phyloP scores from a whole-genome alignment of 2,329 filamentous ascomycete species.

The Colletotrichum neosansevieriae region DNA sequence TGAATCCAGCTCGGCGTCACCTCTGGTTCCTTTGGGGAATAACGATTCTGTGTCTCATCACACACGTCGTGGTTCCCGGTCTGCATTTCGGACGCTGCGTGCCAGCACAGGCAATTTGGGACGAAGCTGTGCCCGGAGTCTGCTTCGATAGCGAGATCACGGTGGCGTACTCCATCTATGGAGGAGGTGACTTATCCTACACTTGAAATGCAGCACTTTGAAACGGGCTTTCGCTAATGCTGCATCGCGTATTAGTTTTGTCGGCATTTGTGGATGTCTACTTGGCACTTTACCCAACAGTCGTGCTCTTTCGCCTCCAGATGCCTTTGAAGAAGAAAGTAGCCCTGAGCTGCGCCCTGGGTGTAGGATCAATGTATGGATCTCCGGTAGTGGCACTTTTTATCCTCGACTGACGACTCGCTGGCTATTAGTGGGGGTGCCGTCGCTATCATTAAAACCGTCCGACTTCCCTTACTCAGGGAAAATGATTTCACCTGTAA shows the following conservation, averaged over 20 bases:
- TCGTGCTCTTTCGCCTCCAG: slow-evolving; percentile 52
- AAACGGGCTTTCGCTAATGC: background rate
- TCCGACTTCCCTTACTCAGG: slow-evolving; percentile 47
- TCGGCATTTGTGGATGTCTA: slow-evolving; percentile 55
- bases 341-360: slow-evolving; percentile 51
- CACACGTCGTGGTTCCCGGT: slow-evolving; percentile 49
- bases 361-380: slow-evolving; percentile 53
- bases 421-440: slow-evolving; percentile 36
- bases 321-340: slow-evolving; percentile 56
- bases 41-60: slow-evolving; percentile 47
- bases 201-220: background rate
- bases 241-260: slow-evolving; percentile 42
- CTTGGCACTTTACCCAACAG: slow-evolving; percentile 55
- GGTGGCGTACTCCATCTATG: slow-evolving; percentile 48
- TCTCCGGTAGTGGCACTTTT: background rate
- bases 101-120: slow-evolving; percentile 55
- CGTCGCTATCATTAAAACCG: slow-evolving; percentile 51
- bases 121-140: slow-evolving; percentile 47
- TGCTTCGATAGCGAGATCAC: slow-evolving; percentile 52
- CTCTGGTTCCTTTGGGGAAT: slow-evolving; percentile 52
- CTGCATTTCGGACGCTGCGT: slow-evolving; percentile 57
- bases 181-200: background rate
- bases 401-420: background rate
- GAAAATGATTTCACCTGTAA: slow-evolving; percentile 44
- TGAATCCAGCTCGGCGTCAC: slow-evolving; percentile 52